These are phyloP conservation scores for Mucor mucedo DNA, from an alignment of 371 early-diverging fungal genomes.

Conservation along the genomic window DNA sequence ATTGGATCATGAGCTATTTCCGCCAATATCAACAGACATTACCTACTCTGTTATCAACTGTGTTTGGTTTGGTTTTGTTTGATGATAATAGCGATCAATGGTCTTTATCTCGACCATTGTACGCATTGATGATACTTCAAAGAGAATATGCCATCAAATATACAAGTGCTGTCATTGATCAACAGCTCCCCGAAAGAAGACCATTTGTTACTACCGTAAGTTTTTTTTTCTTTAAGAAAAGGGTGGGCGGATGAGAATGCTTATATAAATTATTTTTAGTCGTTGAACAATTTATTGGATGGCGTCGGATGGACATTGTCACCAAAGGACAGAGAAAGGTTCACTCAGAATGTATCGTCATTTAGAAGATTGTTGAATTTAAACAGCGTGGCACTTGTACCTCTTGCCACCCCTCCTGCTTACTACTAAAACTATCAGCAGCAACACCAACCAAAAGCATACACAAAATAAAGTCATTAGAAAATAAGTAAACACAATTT, in stretches of 20 bases:
- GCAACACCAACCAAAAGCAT: not conserved
- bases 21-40: constrained; percentile 62
- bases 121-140: constrained; percentile 78
- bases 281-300: constrained; percentile 66
- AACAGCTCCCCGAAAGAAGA: constrained; percentile 76
- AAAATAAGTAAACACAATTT: too few relatives aligned
- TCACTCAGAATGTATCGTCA: constrained; percentile 77
- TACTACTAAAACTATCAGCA: constrained; percentile 10
- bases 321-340: constrained; percentile 75
- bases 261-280: constrained; percentile 29
- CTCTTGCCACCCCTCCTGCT: constrained; percentile 29
- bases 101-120: constrained; percentile 82
- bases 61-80: constrained; percentile 78
- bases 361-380: constrained; percentile 67
- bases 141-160: constrained; percentile 75
- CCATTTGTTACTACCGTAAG: constrained; percentile 69
- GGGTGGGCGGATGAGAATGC: too few relatives aligned
- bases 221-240: constrained; percentile 2
- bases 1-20: constrained; percentile 56
- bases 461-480: not conserved
- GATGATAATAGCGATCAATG: constrained; percentile 84
- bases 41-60: constrained; percentile 62
- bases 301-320: constrained; percentile 69
- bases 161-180: constrained; percentile 66
- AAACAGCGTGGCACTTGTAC: constrained; percentile 59